Base-by-base conservation (phyloP, 345 rosid species). In the Brassica rapa region DNA sequence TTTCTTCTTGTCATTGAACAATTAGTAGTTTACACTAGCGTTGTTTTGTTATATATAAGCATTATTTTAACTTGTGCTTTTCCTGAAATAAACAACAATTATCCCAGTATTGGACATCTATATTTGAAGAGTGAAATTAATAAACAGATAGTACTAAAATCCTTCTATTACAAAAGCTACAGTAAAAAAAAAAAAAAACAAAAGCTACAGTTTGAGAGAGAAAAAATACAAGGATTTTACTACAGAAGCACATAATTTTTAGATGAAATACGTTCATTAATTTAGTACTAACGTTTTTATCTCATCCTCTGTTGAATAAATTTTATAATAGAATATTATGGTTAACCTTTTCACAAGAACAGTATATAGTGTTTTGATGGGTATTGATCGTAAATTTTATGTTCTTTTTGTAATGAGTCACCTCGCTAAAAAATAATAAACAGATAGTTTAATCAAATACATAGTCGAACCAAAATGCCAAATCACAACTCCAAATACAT, bases 1-100 rank as follows among this genome's bases (percentile, higher is more conserved):
- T 80, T 75, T 75, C 73, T 64, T 66, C 70, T 80, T 75, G 83
- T 80, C 65, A 8, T 70, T 64, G 46, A 32, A 32, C 37, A 75
- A 41, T 80, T 57, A 43, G 25, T 60, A 60, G 66, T 72, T 66
- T 68, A 39, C 78, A 60, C n/a, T 53, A 68, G 11, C 41, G 49
- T 59, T 78, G 67, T 57, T 43, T 46, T 56, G 55, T 46, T 41
- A 57, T n/a, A n/a, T n/a, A 51, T 51, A 25, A 59, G 21, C 73
- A 72, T 66, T 79, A 19, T 72, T 15, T 25, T 60, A 30, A 14
- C 73, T 57, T 78, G 16, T 66, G 63, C 6, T 66, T 66, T 78
- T 72, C 64, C 12, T 67, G 70, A 79, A 67, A 4, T 60, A 43
- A 11, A 43, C 15, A 43, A 8, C 11, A 3, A 14, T 46, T 46